A percentile compares a stretch with the other conserved stretches of the same genome.
phyloP scores from a whole-genome alignment of 352 stramenopile genomes.

The Globisporangium radiosum region DNA sequence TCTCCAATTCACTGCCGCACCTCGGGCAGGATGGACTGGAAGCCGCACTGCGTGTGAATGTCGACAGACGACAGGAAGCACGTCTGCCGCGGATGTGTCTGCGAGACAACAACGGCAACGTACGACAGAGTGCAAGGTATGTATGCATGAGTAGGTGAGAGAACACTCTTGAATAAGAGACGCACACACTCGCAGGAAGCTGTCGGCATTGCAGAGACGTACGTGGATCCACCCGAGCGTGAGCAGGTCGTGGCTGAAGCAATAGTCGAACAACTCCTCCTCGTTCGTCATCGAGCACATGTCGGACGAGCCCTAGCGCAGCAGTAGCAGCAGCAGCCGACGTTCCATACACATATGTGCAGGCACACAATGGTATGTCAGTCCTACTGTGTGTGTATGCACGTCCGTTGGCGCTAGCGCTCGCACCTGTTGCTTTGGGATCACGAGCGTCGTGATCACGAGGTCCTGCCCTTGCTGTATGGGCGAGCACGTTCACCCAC shows the following conservation, averaged over 20 bases:
- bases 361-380: background rate
- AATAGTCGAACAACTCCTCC: constrained; percentile 86
- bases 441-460: constrained; percentile 79
- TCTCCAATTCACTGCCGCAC: constrained; percentile 12
- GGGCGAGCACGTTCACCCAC: background rate
- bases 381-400: background rate
- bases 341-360: constrained; percentile 8
- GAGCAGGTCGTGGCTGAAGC: constrained; percentile 79
- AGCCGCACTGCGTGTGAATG: constrained; percentile 88
- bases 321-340: no score
- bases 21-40: constrained; percentile 87
- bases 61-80: constrained; percentile 89
- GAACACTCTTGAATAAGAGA: background rate
- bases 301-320: constrained; percentile 56
- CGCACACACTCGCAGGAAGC: background rate
- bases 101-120: no score
- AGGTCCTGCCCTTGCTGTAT: constrained; percentile 44
- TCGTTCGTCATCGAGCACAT: constrained; percentile 86
- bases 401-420: background rate
- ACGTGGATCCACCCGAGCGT: constrained; percentile 90
- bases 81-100: constrained; percentile 84
- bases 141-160: no score
- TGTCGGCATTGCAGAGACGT: constrained; percentile 8
- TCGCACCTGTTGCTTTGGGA: constrained; percentile 78
- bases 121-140: constrained; percentile 1